A percentile compares a stretch with the other conserved stretches of the same genome.
phyloP scores from a whole-genome alignment of 1,284 basidiomycete species.

The Ganoderma meredithae region DNA sequence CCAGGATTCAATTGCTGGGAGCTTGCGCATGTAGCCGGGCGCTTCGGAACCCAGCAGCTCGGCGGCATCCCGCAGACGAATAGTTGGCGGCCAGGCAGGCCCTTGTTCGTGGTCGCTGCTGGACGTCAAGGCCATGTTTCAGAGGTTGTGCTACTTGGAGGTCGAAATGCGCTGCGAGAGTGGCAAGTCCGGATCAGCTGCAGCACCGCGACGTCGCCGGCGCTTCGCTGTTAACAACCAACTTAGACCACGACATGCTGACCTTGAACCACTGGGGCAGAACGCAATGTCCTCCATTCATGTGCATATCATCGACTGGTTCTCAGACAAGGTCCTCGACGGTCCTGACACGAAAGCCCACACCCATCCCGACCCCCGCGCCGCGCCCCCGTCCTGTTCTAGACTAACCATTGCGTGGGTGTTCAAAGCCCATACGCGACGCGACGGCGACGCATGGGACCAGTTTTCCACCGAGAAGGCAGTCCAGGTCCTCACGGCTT shows the following conservation, averaged over 20 bases:
- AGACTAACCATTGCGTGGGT: background rate
- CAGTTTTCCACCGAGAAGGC: background rate
- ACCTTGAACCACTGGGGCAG: no score
- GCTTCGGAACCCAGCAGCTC: background rate
- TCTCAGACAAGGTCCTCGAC: background rate
- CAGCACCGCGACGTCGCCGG: background rate
- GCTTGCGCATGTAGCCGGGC: background rate
- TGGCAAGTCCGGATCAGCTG: no score
- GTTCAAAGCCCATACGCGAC: background rate
- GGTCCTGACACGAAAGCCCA: background rate
- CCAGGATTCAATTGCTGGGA: background rate
- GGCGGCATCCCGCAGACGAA: background rate
- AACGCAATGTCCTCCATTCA: no score
- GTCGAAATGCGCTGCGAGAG: constrained; percentile 11
- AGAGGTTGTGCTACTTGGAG: constrained; percentile 11
- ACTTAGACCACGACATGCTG: no score
- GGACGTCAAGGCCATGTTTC: constrained; percentile 8
- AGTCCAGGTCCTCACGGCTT: background rate
- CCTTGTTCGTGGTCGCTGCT: background rate
- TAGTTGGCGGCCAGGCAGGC: background rate
- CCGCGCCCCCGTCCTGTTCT: background rate
- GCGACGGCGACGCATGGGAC: background rate
- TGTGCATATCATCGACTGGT: background rate
- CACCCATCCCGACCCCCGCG: background rate
- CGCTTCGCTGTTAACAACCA: no score